Percentiles rank a stretch among this genome's conserved stretches.
phyloP scores from a whole-genome alignment of 208 protist genomes.

The Wallacemonas collosoma region DNA sequence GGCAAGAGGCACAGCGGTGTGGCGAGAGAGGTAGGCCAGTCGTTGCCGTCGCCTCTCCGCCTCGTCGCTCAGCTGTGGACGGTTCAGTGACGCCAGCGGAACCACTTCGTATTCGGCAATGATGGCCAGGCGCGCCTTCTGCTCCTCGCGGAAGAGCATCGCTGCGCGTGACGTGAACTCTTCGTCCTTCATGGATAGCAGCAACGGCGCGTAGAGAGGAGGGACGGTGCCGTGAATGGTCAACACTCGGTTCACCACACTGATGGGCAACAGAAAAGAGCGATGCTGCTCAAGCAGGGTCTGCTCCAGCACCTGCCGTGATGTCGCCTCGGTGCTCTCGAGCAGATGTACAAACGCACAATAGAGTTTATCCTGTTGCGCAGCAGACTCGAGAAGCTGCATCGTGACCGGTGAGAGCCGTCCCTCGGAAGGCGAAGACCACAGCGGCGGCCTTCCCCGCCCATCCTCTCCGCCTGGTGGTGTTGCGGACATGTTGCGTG shows the following conservation, averaged over 20 bases:
- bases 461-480: neutral
- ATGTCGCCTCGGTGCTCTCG: conserved; percentile 59
- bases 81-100: conserved; percentile 57
- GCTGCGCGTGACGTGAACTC: conserved; percentile 45
- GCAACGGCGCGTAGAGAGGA: conserved; percentile 54
- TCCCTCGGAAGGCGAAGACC: neutral
- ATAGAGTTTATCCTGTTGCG: conserved; percentile 3
- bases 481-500: neutral
- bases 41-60: conserved; percentile 45
- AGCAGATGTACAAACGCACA: conserved; percentile 59
- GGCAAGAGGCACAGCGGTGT: conserved; percentile 23
- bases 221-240: conserved; percentile 43
- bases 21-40: conserved; percentile 29
- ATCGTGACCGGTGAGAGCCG: neutral
- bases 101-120: conserved; percentile 58
- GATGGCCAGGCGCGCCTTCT: conserved; percentile 42
- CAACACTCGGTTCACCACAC: conserved; percentile 28
- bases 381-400: neutral
- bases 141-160: conserved; percentile 63
- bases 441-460: too few species aligned
- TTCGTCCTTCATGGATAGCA: conserved; percentile 48
- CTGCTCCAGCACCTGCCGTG: conserved; percentile 53
- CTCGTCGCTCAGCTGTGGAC: conserved; percentile 48
- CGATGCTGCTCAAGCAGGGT: conserved; percentile 36
- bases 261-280: conserved; percentile 30